Evolutionary conservation across 257 asterid species (phyloP).

Genomic region (Fraxinus pennsylvanica): DNA sequence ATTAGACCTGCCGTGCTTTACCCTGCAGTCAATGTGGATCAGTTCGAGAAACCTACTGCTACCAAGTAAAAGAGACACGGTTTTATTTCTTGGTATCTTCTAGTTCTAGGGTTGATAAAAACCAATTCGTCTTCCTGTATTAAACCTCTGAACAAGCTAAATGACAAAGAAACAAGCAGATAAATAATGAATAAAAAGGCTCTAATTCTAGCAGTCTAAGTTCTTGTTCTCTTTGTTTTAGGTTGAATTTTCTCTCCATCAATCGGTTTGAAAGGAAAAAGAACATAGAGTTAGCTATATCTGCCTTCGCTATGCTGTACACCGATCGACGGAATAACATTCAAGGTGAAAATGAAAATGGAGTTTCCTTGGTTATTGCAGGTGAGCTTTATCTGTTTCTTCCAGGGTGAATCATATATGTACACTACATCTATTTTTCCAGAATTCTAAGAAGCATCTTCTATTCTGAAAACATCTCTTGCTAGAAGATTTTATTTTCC

Average conservation of each 20-base stretch:
- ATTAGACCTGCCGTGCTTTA: slow-evolving; percentile 87
- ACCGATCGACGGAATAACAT: slow-evolving; percentile 34
- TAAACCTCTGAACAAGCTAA: slow-evolving; percentile 1
- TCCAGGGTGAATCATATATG: neutral
- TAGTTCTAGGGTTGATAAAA: slow-evolving; percentile 29
- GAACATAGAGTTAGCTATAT: slow-evolving; percentile 87
- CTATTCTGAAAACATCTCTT: neutral
- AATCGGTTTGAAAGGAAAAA: slow-evolving; percentile 95
- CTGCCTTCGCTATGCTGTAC: slow-evolving; percentile 76
- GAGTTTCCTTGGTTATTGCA: slow-evolving; percentile 69
- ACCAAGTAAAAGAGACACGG: slow-evolving; percentile 55
- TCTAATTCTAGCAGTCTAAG: neutral
- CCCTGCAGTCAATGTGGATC: slow-evolving; percentile 90
- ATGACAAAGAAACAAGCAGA: neutral
- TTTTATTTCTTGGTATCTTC: slow-evolving; percentile 40
- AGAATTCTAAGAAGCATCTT: neutral
- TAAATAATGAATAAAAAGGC: neutral
- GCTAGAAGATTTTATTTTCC: neutral
- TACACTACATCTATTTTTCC: neutral
- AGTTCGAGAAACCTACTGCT: slow-evolving; percentile 60
- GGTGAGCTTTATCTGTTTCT: slow-evolving; percentile 42
- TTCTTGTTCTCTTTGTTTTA: slow-evolving; percentile 30
- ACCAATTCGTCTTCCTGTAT: neutral
- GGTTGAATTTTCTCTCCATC: slow-evolving; percentile 87
- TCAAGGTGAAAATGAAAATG: slow-evolving; percentile 41